These are phyloP conservation scores for Arxiozyma bovina DNA, from an alignment of 1,139 yeast genomes.

Conservation along the genomic window DNA sequence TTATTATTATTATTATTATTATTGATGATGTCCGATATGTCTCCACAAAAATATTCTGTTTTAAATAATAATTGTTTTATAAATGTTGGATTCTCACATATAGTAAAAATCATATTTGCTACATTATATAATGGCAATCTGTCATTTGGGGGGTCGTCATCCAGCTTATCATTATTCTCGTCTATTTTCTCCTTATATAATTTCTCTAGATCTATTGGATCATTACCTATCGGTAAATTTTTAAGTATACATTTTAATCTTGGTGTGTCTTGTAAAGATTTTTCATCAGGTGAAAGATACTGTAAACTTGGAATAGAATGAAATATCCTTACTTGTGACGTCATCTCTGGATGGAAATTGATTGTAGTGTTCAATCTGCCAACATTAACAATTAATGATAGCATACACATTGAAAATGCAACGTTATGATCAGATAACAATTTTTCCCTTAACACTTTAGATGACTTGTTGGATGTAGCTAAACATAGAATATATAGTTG, in stretches of 20 bases:
- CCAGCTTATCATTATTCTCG: too few relatives aligned
- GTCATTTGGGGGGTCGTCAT: neutral
- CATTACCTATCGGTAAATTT: conserved; percentile 43
- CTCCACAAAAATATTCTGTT: conserved; percentile 1
- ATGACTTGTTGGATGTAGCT: conserved; percentile 76
- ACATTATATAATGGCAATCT: conserved; percentile 37
- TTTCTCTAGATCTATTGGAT: conserved; percentile 44
- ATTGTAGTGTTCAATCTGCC: conserved; percentile 94
- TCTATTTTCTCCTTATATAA: conserved; percentile 28
- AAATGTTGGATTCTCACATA: conserved; percentile 56
- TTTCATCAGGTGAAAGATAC: conserved; percentile 50
- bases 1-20: neutral
- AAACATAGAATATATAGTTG: conserved; percentile 76
- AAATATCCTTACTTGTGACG: conserved; percentile 82
- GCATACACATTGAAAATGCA: conserved; percentile 69
- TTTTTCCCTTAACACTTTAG: conserved; percentile 73
- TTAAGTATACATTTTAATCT: conserved; percentile 81
- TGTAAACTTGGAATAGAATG: conserved; percentile 91
- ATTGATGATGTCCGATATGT: neutral
- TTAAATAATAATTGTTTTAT: conserved; percentile 37
- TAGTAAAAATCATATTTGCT: conserved; percentile 65
- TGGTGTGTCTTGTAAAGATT: conserved; percentile 91
- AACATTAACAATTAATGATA: conserved; percentile 78
- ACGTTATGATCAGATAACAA: conserved; percentile 52
- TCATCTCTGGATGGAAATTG: conserved; percentile 94